Conservation (phyloP, 2,329 filamentous ascomycete genomes). For the Chaetoscypha palmicola region DNA sequence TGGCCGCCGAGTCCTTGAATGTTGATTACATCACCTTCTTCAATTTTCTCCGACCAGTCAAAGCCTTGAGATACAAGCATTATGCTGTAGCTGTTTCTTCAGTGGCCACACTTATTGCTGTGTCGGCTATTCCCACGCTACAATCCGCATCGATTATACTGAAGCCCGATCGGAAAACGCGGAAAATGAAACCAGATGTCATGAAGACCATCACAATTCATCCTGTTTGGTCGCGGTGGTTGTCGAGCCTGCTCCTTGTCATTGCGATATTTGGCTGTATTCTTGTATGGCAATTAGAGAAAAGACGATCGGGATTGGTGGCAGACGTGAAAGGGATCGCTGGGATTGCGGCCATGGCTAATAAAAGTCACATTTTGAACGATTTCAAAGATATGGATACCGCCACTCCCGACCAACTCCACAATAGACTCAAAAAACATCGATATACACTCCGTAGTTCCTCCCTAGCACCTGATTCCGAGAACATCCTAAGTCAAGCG, state of each 20-base stretch:
- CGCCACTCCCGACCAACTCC: conserved; percentile 58
- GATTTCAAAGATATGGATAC: conserved; percentile 69
- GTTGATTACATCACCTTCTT: conserved; percentile 59
- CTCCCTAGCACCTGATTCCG: conserved; percentile 58
- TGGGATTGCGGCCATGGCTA: conserved; percentile 68
- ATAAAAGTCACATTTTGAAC: conserved; percentile 63
- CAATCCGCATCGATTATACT: conserved; percentile 56
- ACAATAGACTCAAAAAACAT: conserved; percentile 56
- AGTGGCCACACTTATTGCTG: conserved; percentile 55
- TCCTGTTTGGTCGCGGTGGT: conserved; percentile 52
- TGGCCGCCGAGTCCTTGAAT: conserved; percentile 61
- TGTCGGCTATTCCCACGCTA: conserved; percentile 62
- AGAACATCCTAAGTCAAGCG: conserved; percentile 36
- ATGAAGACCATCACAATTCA: conserved; percentile 51
- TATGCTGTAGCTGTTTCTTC: conserved; percentile 64
- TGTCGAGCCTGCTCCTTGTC: conserved; percentile 49
- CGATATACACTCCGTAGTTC: conserved; percentile 66
- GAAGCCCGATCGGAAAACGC: conserved; percentile 42
- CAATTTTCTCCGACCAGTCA: conserved; percentile 57
- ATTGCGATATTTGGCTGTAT: conserved; percentile 51
- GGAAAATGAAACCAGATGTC: conserved; percentile 35
- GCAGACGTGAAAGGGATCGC: conserved; percentile 67
- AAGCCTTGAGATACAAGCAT: conserved; percentile 55
- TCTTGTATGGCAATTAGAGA: conserved; percentile 54
- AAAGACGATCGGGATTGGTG: conserved; percentile 56